Conservation (phyloP, 2,329 filamentous ascomycete species). For the Trichoderma pleuroti region DNA sequence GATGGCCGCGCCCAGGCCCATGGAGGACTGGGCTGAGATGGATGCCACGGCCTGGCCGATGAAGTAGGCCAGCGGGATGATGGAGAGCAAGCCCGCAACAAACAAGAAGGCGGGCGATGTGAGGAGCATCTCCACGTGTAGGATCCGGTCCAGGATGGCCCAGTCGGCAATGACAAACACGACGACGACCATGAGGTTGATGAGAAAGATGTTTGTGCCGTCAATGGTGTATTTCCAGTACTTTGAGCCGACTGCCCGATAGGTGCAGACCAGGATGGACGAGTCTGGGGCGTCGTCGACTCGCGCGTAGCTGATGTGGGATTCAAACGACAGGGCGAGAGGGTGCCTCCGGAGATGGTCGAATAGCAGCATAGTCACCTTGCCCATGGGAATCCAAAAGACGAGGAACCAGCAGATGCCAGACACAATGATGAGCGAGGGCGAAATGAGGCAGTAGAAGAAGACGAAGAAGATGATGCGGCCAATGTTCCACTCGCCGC, state of each 20-base stretch:
- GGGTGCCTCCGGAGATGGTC: constrained; percentile 91
- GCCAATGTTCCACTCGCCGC: constrained; percentile 92
- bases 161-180: constrained; percentile 93
- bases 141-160: constrained; percentile 65
- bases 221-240: constrained; percentile 99
- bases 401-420: constrained; percentile 92
- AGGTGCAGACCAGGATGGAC: constrained; percentile 92
- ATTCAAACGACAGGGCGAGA: constrained; percentile 87
- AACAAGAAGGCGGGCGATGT: constrained; percentile 87
- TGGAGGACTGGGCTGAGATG: constrained; percentile 96
- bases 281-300: constrained; percentile 68
- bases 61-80: constrained; percentile 96
- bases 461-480: constrained; percentile 93
- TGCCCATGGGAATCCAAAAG: constrained; percentile 98
- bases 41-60: constrained; percentile 98
- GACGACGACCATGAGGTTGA: constrained; percentile 94
- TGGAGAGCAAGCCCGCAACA: constrained; percentile 76
- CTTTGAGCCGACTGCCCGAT: constrained; percentile 86
- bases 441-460: constrained; percentile 90
- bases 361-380: constrained; percentile 83
- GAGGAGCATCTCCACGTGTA: constrained; percentile 68
- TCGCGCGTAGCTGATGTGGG: constrained; percentile 73
- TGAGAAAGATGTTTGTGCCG: constrained; percentile 97
- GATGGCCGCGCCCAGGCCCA: constrained; percentile 94
- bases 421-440: constrained; percentile 80